Base-by-base conservation (phyloP, 441 rosid genomes). In the Brassica hybrid region DNA sequence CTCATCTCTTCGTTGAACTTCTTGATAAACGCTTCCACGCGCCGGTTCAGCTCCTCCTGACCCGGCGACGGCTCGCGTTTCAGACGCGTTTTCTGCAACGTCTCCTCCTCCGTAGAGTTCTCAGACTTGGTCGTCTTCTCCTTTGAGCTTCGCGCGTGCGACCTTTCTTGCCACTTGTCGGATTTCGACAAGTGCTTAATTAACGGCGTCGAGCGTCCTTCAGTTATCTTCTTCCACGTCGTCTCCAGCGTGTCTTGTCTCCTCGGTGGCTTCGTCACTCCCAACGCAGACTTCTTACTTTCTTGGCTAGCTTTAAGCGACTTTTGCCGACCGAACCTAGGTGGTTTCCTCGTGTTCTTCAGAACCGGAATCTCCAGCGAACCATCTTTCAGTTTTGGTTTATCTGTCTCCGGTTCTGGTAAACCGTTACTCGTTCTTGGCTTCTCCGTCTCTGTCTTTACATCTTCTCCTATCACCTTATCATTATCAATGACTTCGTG, bases 221-320 rank as follows among this genome's bases (percentile, higher is more conserved):
- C 95, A 81, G 93, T 88, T 82, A 90, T 87, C 81, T 85, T 81
- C 79, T 79, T 83, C 93, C 95, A 90, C 82, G 93, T 87, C 79
- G 86, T 74, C 82, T 90, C 95, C 87, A 90, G 79, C 63, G 95
- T 90, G 81, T 90, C 91, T 0, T 82, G 71, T 69, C 82, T 77
- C 79, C 78, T 87, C 74, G 72, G 76, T 66, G 88, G 83, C 82
- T 81, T 90, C 14, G 90, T 43, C 3, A 87, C 91, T 65, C 89
- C 78, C 82, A 88, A 16, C 19, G 11, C 19, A 16, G 79, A 43
- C 71, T 66, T 80, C 25, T 63, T 72, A 88, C 92, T 89, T 87
- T 90, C 90, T 38, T 79, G 6, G 45, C 14, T 79, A n/a, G 80
- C 11, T 80, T 86, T 85, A 58, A 76, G 74, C 12, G 87, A 12